A percentile compares a stretch with the other conserved stretches of the same genome.
Conservation (phyloP, 805 yeast genomes). For the Blastobotrys robertii region DNA sequence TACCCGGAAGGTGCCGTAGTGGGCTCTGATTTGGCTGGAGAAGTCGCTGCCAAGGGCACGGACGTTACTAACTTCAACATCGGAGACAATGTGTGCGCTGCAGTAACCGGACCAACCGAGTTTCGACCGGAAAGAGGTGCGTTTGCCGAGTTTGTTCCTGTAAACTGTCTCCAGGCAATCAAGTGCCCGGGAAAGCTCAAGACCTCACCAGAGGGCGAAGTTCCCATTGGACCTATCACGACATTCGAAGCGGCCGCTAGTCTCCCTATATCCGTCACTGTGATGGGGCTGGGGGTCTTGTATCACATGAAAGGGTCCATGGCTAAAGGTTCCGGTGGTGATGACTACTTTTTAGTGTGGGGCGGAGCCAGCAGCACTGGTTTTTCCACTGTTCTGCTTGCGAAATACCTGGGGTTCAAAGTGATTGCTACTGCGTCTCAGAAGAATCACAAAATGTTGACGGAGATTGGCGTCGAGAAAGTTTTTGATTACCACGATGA, state of each 20-base stretch:
- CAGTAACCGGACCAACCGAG: slow-evolving; percentile 45
- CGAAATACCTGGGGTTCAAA: slow-evolving; percentile 38
- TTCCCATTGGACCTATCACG: slow-evolving; percentile 32
- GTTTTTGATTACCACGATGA: slow-evolving; percentile 37
- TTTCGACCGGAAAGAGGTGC: slow-evolving; percentile 40
- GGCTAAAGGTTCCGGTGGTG: slow-evolving; percentile 7
- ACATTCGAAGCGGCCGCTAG: slow-evolving; percentile 60
- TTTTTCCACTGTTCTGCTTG: slow-evolving; percentile 46
- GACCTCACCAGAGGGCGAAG: slow-evolving; percentile 17
- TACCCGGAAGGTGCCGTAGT: slow-evolving; percentile 40
- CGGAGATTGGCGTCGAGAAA: slow-evolving; percentile 40
- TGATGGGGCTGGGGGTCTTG: slow-evolving; percentile 26
- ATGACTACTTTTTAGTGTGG: slow-evolving; percentile 17
- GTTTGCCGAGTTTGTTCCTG: slow-evolving; percentile 44
- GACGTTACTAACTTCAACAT: slow-evolving; percentile 31
- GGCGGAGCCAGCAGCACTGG: slow-evolving; percentile 59
- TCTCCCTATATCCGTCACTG: slow-evolving; percentile 42
- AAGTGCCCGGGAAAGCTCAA: slow-evolving; percentile 8
- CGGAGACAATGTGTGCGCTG: slow-evolving; percentile 51
- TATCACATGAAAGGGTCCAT: not conserved
- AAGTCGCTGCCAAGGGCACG: slow-evolving; percentile 43
- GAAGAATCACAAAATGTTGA: slow-evolving; percentile 34
- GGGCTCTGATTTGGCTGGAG: slow-evolving; percentile 57
- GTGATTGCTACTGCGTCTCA: slow-evolving; percentile 44
- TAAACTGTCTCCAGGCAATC: slow-evolving; percentile 18